Base-by-base conservation (phyloP, 2,329 filamentous ascomycete genomes). In the Trichoderma brevicompactum region DNA sequence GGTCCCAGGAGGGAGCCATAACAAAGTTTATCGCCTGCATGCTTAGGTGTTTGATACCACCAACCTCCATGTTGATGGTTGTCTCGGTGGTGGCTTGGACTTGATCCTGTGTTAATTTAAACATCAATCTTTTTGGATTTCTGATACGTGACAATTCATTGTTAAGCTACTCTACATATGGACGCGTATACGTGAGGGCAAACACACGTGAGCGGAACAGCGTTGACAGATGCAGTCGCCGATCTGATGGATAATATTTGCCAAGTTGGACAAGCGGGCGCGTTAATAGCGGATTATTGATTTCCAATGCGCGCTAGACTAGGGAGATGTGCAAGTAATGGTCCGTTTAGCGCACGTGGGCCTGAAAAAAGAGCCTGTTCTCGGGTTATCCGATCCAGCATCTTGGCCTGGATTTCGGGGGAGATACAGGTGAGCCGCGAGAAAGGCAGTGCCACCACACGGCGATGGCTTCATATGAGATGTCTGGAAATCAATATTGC, bases 1-100 rank as follows among this genome's bases (percentile, higher is more conserved):
- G 40, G 15, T 13, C 34, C 23, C 8, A 6, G 23, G 46, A 13
- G 28, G 13, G 46, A 44, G 8, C 53, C 17, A 23, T 34, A 13
- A 41, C 49, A 61, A 52, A 43, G 36, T 52, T 52, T 10, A 36
- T 43, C 58, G n/a, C 58, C 23, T 61, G 23, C 58, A 50, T 61
- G 15, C 3, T 34, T 50, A 23, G 46, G 9, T 50, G 23, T 32
- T 61, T 41, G 44, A 43, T 52, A 61, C 6, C 4, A 5, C 5
- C 38, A 34, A 19, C 46, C 7, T 7, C 40, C 15, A 36, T 43
- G 3, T 34, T 43, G 19, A 19, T 19, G 23, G 13, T 10, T 36
- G 15, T 13, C n/a, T 43, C 9, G 23, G 23, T 28, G 23, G 23
- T 28, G 23, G 23, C 23, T 28, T 28, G 23, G 23, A 28, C 23